Evolutionary conservation across 192 early-diverging fungal species (phyloP), one percentile per base, ranked within the genome.

Genomic region (Entomortierella beljakovae): DNA sequence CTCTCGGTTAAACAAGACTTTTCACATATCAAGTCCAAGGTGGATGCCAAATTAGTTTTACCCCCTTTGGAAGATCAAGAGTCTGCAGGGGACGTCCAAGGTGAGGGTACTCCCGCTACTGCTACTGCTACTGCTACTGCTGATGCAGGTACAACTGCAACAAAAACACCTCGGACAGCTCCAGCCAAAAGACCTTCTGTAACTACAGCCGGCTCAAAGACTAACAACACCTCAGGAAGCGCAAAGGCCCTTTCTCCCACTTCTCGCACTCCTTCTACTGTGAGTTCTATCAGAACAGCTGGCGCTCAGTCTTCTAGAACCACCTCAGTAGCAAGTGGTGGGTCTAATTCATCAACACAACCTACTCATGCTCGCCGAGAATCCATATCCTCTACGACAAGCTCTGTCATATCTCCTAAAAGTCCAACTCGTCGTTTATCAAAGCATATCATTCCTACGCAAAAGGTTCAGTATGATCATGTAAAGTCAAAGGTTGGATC

Each of bases 401-500:
- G 59, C 25, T 49, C 79, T 20, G 40, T 54, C 54, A 57, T 42
- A 43, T 59, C 79, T 9, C 57, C 71, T 0, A 37, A 56, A 3
- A 56, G 48, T 26, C 52, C 67, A 3, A 34, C 68, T 18, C 75
- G 75, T 32, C 60, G 68, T 9, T 34, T 79, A 26, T 79, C 75
- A 23, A 79, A 70, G 46, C 66, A 79, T 33, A 79, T 79, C 20
- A 69, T 79, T 51, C 75, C 75, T 6, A 79, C 75, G 1, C 75
- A 79, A 56, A 69, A 70, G 38, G 29, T 18, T 7, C 23, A 52
- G 8, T 70, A 60, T 16, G 67, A 58, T 16, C 58, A 81, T 57
- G 80, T 81, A 5, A 70, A 65, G 42, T 68, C 74, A 52, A 82
- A 81, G 35, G 83, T 84, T n/a, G 74, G 83, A 5, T 82, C 83